Evolutionary conservation across 768 basidiomycete species (phyloP).

Genomic region (Trametes cingulata): DNA sequence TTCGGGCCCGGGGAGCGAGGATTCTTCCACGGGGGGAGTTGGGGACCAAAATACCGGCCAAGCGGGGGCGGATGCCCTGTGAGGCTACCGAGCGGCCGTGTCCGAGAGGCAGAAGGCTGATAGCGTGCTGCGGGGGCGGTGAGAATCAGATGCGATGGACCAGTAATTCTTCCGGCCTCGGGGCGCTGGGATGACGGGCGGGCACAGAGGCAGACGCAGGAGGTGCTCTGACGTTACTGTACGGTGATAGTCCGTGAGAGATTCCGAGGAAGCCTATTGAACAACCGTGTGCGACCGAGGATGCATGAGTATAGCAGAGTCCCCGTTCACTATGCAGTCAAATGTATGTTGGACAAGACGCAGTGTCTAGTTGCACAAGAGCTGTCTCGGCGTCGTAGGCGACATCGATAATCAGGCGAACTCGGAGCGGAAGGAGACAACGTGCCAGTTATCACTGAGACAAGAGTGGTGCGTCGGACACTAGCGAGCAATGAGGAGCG

Average conservation of each 20-base stretch:
- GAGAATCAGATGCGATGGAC: slow-evolving; percentile 2
- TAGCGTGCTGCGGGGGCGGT: background rate
- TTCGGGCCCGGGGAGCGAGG: slow-evolving; percentile 17
- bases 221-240: background rate
- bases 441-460: slow-evolving; percentile 7
- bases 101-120: slow-evolving; percentile 1
- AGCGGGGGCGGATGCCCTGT: background rate
- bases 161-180: slow-evolving; percentile 3
- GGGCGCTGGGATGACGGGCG: slow-evolving; percentile 2
- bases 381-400: background rate
- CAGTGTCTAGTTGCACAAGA: background rate
- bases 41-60: slow-evolving; percentile 12
- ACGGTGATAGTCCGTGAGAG: background rate
- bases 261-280: background rate
- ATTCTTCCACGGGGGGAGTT: slow-evolving; percentile 3
- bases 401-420: slow-evolving; percentile 9
- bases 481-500: slow-evolving; percentile 20
- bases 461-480: background rate
- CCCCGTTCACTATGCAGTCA: too few relatives aligned
- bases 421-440: slow-evolving; percentile 5
- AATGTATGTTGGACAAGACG: background rate
- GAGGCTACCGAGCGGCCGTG: slow-evolving; percentile 15
- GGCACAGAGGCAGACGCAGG: background rate
- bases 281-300: background rate
- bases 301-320: too few relatives aligned